phyloP scores from a whole-genome alignment of 768 basidiomycete species.

The Boletus bicolor region DNA sequence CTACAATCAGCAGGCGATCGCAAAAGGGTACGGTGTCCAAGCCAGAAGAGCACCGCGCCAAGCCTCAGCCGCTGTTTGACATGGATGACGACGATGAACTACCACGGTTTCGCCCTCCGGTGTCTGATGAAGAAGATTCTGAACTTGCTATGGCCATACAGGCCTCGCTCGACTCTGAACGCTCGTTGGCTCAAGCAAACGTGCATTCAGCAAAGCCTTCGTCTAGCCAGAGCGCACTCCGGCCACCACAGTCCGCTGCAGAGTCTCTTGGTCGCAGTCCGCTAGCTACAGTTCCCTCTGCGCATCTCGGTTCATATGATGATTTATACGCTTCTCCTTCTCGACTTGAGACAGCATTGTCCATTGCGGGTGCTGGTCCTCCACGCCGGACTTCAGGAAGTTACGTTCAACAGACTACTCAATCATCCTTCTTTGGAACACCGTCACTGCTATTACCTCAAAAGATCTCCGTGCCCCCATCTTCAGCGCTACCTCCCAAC shows the following conservation, averaged over 20 bases:
- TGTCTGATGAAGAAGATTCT: slow-evolving; percentile 49
- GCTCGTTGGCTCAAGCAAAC: neutral
- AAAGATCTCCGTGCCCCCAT: neutral
- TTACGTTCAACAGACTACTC: slow-evolving; percentile 11
- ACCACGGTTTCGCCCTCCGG: slow-evolving; percentile 18
- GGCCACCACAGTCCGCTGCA: slow-evolving; percentile 5
- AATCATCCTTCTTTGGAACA: slow-evolving; percentile 35
- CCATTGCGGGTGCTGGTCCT: slow-evolving; percentile 60
- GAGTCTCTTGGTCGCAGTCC: neutral
- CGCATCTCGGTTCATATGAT: slow-evolving; percentile 7
- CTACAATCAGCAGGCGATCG: slow-evolving; percentile 52
- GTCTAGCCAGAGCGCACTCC: slow-evolving; percentile 2
- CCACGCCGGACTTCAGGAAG: slow-evolving; percentile 20
- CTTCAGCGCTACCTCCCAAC: neutral
- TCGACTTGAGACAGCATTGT: slow-evolving; percentile 62
- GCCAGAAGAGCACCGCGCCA: slow-evolving; percentile 34
- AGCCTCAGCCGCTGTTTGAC: slow-evolving; percentile 50
- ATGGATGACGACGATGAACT: slow-evolving; percentile 46
- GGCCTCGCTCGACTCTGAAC: slow-evolving; percentile 48
- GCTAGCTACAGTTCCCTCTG: neutral
- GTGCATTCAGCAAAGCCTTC: neutral
- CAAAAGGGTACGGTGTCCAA: slow-evolving; percentile 30
- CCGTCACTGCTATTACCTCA: slow-evolving; percentile 33
- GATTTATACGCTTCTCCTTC: slow-evolving; percentile 51
- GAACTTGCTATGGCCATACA: slow-evolving; percentile 59